Evolutionary conservation across 306 rosid genomes (phyloP).

Genomic region (Clitoria ternatea): DNA sequence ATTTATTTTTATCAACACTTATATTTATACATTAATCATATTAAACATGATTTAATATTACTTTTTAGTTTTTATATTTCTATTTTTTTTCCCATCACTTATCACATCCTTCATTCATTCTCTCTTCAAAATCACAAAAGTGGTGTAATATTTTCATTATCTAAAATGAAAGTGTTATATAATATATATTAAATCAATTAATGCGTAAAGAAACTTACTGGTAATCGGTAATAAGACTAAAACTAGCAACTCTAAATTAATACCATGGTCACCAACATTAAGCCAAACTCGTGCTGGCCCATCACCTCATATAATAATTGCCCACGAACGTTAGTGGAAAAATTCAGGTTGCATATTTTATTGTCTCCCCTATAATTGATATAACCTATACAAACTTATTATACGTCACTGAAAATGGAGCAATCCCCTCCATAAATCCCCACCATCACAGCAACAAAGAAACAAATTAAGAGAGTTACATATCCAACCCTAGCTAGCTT

Average conservation of each 20-base stretch:
- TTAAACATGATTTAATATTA: no score
- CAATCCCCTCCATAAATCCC: conserved; percentile 39
- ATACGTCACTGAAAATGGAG: conserved; percentile 56
- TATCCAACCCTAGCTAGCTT: conserved; percentile 16
- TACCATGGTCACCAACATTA: conserved; percentile 20
- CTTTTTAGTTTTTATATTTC: no score
- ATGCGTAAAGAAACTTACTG: not conserved
- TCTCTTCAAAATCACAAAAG: no score
- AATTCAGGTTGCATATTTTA: conserved; percentile 67
- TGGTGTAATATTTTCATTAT: not conserved
- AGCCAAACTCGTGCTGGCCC: conserved; percentile 45
- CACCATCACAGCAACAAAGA: conserved; percentile 28
- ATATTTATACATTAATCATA: no score
- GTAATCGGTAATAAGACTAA: not conserved
- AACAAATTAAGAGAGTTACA: conserved; percentile 11
- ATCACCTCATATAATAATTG: conserved; percentile 55
- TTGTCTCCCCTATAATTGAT: conserved; percentile 65
- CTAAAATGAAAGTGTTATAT: not conserved
- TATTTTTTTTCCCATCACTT: no score
- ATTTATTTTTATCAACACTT: no score
- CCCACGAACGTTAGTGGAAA: conserved; percentile 86
- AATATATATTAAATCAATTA: not conserved
- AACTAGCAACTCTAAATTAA: conserved; percentile 22
- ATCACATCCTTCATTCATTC: no score
- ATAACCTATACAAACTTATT: conserved; percentile 34